Evolutionary conservation across 164 flowering plant species (phyloP).

Genomic region (Aristolochia californica): DNA sequence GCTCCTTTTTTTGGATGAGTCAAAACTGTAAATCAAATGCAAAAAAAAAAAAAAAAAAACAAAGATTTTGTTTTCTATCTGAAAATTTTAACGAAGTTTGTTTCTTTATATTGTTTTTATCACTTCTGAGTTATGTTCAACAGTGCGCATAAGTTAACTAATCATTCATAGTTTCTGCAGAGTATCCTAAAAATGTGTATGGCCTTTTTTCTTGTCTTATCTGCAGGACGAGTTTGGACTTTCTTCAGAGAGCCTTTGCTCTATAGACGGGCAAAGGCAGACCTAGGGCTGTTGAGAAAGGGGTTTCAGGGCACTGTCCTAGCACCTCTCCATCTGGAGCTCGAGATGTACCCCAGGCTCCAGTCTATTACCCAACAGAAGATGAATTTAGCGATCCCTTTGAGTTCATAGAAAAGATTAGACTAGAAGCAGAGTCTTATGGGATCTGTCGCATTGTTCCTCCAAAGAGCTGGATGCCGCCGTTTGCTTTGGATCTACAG

Average conservation of each 20-base stretch:
- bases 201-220: too few relatives aligned
- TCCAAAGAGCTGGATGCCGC: constrained; percentile 77
- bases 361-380: constrained; percentile 72
- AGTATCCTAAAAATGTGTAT: too few relatives aligned
- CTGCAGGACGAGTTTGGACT: too few relatives aligned
- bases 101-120: too few relatives aligned
- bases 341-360: constrained; percentile 51
- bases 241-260: background rate
- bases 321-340: constrained; percentile 17
- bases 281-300: constrained; percentile 73
- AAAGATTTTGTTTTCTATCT: too few relatives aligned
- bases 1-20: too few relatives aligned
- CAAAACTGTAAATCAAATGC: too few relatives aligned
- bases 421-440: constrained; percentile 76
- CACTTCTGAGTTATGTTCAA: too few relatives aligned
- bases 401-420: constrained; percentile 68
- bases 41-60: too few relatives aligned
- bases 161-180: too few relatives aligned
- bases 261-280: constrained; percentile 73
- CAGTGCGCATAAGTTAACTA: too few relatives aligned
- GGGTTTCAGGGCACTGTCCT: constrained; percentile 46
- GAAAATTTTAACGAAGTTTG: too few relatives aligned
- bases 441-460: constrained; percentile 95
- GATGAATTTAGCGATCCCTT: constrained; percentile 86
- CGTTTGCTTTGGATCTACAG: constrained; percentile 60